Base-by-base conservation (phyloP, 116 monocot species). In the Phalaenopsis hybrid region DNA sequence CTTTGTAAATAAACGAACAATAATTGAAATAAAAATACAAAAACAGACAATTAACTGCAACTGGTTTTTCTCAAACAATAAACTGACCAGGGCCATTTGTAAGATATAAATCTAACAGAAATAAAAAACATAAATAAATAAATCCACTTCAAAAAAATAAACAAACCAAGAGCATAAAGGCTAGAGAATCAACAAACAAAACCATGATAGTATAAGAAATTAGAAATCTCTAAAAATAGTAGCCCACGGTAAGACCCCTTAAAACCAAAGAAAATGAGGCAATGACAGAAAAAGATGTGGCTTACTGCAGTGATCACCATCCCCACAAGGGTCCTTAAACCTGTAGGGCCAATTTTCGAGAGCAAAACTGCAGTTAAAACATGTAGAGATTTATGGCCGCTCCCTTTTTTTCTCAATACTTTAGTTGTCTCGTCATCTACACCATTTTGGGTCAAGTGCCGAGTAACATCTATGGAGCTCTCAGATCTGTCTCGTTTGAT, bases 301-400 rank as follows among this genome's bases (percentile, higher is more conserved):
- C 93, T 89, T 80, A 98, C 98, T 37, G 83, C 92, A 74, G 91
- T 92, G 25, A 84, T 57, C 69, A 85, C 88, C 81, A 98, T 82
- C 49, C 86, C 84, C 80, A 98, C 16, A 78, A 98, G 86, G 75
- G 85, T 92, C 28, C 82, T 81, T 80, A 88, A 81, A 52, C 94
- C 98, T 11, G 48, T 86, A 74, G 84, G 79, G 17, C 92, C 98
- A 75, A 95, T 92, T 76, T 77, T 82, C n/a, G 95, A 92, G 55
- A 98, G 85, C 77, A 98, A 81, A 74, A 98, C 90, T 78, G 93
- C 92, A 82, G 88, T 87, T 82, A 98, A 72, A 89, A 95, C 81
- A 80, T 92, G 93, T 69, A 98, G 78, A 84, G 98, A 93, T 81
- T 81, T 90, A 78, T 92, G 80, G 15, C 91, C 85, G 15, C 85